Evolutionary conservation across 2,329 filamentous ascomycete genomes (phyloP), one percentile per base, ranked within the genome.

Genomic region (Verticillium longisporum): DNA sequence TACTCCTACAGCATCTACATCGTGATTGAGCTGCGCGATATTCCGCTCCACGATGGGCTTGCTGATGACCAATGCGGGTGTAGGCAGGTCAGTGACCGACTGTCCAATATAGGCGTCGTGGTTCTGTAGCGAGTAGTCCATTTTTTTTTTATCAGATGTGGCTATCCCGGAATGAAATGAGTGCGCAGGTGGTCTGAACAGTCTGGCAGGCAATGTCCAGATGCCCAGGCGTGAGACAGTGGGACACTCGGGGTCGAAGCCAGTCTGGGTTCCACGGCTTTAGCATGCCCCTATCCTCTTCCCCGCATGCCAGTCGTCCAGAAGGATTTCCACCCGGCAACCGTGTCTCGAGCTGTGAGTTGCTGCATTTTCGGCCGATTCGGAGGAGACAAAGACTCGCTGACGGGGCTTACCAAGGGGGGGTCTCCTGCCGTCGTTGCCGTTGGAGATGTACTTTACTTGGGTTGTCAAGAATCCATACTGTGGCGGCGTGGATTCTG

Each of bases 31-130:
- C 6, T 62, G 68, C 3, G 71, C 65, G 45, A 75, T 71, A 56
- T 79, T 79, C 37, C 62, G 68, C 66, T 78, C 70, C 3, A 79
- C 63, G 1, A 73, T 65, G 0, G 74, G 71, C 56, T 74, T 68
- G 64, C 71, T 75, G 36, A 79, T 65, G n/a, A 78, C 61, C 10
- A 79, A 60, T 0, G 77, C 68, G 0, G 75, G 77, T 1, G 73
- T 75, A 3, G 74, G 75, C 2, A 79, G 70, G 14, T 74, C 69
- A 0, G 67, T 67, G 6, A 68, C 67, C 4, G 70, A 68, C 21
- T 66, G 71, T 33, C 73, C 74, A 41, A 78, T 72, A 56, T 72
- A 77, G 6, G 69, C 70, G 50, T 68, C 63, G 62, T 74, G 70
- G 26, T 72, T 64, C 59, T 69, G 61, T 0, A 71, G 63, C 6